These are phyloP conservation scores for Pachyrhizus erosus DNA, from an alignment of 306 rosid genomes.

Conservation along the genomic window DNA sequence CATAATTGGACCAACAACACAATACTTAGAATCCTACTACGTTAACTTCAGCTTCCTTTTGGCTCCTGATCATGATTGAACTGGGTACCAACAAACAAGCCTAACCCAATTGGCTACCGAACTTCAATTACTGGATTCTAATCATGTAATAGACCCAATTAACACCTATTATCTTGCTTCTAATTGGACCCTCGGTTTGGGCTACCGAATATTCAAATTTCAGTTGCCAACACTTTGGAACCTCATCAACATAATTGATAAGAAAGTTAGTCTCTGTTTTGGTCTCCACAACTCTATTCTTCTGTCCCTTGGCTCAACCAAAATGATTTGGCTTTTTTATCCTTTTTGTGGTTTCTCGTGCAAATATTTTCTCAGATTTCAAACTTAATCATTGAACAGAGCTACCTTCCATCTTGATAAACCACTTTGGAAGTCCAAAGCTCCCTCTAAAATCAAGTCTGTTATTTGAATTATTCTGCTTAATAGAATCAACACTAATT, in stretches of 20 bases:
- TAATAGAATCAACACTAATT: neutral
- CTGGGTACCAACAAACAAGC: too few species aligned
- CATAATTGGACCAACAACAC: too few species aligned
- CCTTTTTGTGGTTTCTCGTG: neutral
- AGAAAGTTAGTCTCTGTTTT: neutral
- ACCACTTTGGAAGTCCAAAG: neutral
- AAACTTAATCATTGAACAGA: constrained; percentile 5
- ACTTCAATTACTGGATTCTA: too few species aligned
- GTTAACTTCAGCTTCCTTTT: too few species aligned
- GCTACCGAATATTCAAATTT: too few species aligned
- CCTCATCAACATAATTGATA: neutral
- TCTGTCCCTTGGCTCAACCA: neutral
- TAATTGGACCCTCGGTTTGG: too few species aligned
- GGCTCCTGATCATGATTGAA: too few species aligned
- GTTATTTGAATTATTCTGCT: neutral
- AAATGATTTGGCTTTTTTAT: neutral
- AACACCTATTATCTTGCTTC: too few species aligned
- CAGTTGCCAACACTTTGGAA: neutral
- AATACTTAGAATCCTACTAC: too few species aligned
- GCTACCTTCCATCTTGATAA: constrained; percentile 6
- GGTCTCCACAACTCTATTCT: neutral
- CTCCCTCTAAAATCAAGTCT: neutral
- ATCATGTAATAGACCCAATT: too few species aligned
- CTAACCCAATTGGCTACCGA: too few species aligned
- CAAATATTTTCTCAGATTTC: constrained; percentile 7